Percentiles rank a stretch among this genome's conserved stretches.
Conservation (phyloP, 148 eudicot genomes). For the Salicornia ramosissima region DNA sequence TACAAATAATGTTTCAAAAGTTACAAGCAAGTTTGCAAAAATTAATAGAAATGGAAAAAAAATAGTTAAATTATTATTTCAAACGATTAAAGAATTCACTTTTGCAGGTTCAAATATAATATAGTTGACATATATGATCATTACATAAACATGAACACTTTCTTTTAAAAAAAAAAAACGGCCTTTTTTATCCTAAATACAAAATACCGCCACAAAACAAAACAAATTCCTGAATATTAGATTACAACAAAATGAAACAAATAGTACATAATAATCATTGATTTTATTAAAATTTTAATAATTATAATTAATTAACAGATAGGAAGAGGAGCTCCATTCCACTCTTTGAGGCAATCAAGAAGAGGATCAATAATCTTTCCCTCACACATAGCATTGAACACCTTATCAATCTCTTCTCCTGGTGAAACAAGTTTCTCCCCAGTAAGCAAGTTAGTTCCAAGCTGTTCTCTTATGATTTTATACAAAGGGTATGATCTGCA, state of each 20-base stretch:
- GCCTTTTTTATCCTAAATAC: background rate
- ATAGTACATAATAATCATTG: background rate
- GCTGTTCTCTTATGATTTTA: constrained; percentile 56
- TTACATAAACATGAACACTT: constrained; percentile 22
- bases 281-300: background rate
- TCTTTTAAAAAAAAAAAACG: background rate
- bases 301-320: constrained; percentile 35
- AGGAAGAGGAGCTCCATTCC: constrained; percentile 87
- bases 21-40: background rate
- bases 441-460: constrained; percentile 46
- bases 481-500: constrained; percentile 80
- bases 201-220: constrained; percentile 6
- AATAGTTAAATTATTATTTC: constrained; percentile 14
- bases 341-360: constrained; percentile 62
- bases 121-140: constrained; percentile 10
- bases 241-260: constrained; percentile 12
- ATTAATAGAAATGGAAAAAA: background rate
- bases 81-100: background rate
- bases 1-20: background rate
- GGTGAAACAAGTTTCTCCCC: constrained; percentile 66
- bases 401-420: constrained; percentile 73
- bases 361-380: constrained; percentile 69
- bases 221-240: constrained; percentile 7
- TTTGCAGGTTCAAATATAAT: constrained; percentile 1
- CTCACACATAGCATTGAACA: constrained; percentile 57